These are phyloP conservation scores for Mycena belliarum DNA, from an alignment of 768 basidiomycete species.

Conservation along the genomic window DNA sequence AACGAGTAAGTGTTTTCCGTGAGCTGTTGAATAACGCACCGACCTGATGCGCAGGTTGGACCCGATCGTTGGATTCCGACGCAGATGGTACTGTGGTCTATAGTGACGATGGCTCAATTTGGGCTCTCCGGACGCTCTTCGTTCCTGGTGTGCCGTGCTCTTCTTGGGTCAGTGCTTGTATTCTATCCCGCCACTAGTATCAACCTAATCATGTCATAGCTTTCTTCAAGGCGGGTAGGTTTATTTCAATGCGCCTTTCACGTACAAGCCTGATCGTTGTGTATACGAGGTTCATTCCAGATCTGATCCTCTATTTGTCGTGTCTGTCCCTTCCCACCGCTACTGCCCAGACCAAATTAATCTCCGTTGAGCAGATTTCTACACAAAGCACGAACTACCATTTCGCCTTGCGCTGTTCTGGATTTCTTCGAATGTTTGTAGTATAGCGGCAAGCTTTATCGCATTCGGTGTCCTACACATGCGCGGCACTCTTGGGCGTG, in stretches of 20 bases:
- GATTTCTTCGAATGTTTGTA: conserved; percentile 48
- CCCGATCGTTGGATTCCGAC: conserved; percentile 67
- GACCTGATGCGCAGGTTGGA: conserved; percentile 39
- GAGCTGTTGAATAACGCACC: background rate
- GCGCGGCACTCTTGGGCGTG: conserved; percentile 52
- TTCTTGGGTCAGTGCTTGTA: conserved; percentile 40
- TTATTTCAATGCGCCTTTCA: background rate
- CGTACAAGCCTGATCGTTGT: background rate
- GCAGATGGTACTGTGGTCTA: conserved; percentile 57
- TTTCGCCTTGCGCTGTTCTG: conserved; percentile 58
- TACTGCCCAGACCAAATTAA: background rate
- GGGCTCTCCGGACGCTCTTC: conserved; percentile 53
- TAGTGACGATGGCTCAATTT: conserved; percentile 54
- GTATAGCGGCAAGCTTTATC: conserved; percentile 53
- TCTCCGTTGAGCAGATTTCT: conserved; percentile 45
- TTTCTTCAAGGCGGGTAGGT: conserved; percentile 49
- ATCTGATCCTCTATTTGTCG: conserved; percentile 61
- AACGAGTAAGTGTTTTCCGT: conserved; percentile 39
- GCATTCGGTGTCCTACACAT: conserved; percentile 64
- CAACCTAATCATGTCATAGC: conserved; percentile 22
- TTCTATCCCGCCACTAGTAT: background rate
- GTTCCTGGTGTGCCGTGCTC: conserved; percentile 50
- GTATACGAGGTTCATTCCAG: conserved; percentile 54
- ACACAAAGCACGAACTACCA: conserved; percentile 60
- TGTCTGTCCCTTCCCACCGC: conserved; percentile 35